Percentiles rank a stretch among this genome's conserved stretches.
phyloP scores from a whole-genome alignment of 1,139 yeast species.

The Schwanniomyces etchellsii region DNA sequence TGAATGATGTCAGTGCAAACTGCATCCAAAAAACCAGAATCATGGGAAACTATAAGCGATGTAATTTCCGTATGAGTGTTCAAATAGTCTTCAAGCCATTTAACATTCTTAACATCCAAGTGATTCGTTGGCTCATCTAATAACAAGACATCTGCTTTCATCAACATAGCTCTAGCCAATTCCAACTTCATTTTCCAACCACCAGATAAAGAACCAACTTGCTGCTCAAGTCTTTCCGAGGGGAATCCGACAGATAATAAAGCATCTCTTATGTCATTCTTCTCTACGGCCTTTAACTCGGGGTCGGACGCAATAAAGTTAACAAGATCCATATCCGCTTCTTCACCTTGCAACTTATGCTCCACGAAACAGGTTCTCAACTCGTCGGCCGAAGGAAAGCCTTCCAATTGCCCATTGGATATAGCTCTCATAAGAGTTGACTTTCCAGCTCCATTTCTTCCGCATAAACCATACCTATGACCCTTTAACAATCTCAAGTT shows the following conservation, averaged over 20 bases:
- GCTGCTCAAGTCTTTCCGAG: slow-evolving; percentile 80
- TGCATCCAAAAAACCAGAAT: slow-evolving; percentile 90
- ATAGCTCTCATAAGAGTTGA: slow-evolving; percentile 96
- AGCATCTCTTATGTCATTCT: slow-evolving; percentile 69
- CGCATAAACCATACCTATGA: slow-evolving; percentile 96
- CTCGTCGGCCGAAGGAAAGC: slow-evolving; percentile 88
- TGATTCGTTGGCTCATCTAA: slow-evolving; percentile 99
- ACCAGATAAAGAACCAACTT: slow-evolving; percentile 93
- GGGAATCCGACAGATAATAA: slow-evolving; percentile 85
- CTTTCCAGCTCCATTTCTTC: slow-evolving; percentile 98
- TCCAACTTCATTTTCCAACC: slow-evolving; percentile 99
- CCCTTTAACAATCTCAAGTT: slow-evolving; percentile 83
- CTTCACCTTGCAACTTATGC: slow-evolving; percentile 93
- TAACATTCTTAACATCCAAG: slow-evolving; percentile 89
- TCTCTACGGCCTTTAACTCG: slow-evolving; percentile 58
- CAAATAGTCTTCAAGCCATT: slow-evolving; percentile 89
- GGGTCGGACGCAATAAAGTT: slow-evolving; percentile 89
- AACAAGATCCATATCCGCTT: slow-evolving; percentile 85
- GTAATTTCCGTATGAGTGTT: slow-evolving; percentile 80
- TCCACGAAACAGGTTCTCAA: slow-evolving; percentile 94
- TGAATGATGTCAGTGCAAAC: slow-evolving; percentile 97
- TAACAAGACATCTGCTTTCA: slow-evolving; percentile 92
- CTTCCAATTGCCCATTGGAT: slow-evolving; percentile 95
- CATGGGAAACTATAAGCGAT: slow-evolving; percentile 94
- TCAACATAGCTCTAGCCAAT: slow-evolving; percentile 95